Conservation (phyloP, 805 yeast genomes). For the Pichia manshurica region DNA sequence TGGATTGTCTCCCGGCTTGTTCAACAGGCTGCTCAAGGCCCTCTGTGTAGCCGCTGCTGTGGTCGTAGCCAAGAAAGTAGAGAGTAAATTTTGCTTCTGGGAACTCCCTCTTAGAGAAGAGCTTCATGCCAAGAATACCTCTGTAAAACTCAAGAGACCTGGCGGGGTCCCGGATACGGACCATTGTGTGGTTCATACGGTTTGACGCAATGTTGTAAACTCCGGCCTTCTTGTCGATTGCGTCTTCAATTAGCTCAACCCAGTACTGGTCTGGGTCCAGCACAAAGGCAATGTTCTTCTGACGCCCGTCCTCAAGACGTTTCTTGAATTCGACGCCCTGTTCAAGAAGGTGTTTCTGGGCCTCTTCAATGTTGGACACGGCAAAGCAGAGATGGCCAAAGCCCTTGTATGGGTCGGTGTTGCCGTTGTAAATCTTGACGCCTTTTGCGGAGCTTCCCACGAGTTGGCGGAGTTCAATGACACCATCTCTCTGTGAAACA, state of each 20-base stretch:
- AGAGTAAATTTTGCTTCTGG: slow-evolving; percentile 74
- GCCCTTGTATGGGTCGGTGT: slow-evolving; percentile 78
- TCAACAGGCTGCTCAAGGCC: slow-evolving; percentile 31
- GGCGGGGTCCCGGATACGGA: slow-evolving; percentile 81
- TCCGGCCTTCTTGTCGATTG: slow-evolving; percentile 35
- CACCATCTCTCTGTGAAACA: slow-evolving; percentile 48
- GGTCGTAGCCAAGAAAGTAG: slow-evolving; percentile 77
- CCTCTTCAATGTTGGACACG: slow-evolving; percentile 66
- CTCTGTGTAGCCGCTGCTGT: slow-evolving; percentile 38
- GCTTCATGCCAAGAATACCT: slow-evolving; percentile 74
- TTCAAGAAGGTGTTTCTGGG: slow-evolving; percentile 53
- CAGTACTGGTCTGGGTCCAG: slow-evolving; percentile 96
- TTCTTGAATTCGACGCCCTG: slow-evolving; percentile 75
- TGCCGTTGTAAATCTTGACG: slow-evolving; percentile 68
- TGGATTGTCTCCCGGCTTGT: slow-evolving; percentile 51
- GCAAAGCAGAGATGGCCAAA: slow-evolving; percentile 92
- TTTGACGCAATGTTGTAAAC: slow-evolving; percentile 37
- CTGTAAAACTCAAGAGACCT: slow-evolving; percentile 73
- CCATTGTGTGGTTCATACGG: slow-evolving; percentile 84
- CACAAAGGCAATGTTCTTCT: slow-evolving; percentile 87
- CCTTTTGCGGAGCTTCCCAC: slow-evolving; percentile 44
- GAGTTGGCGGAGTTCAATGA: slow-evolving; percentile 75
- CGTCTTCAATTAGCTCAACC: slow-evolving; percentile 79
- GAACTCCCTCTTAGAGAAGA: slow-evolving; percentile 51
- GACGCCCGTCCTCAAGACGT: slow-evolving; percentile 84